These are phyloP conservation scores for Boletus sensibilis DNA, from an alignment of 768 basidiomycete genomes.

Conservation along the genomic window DNA sequence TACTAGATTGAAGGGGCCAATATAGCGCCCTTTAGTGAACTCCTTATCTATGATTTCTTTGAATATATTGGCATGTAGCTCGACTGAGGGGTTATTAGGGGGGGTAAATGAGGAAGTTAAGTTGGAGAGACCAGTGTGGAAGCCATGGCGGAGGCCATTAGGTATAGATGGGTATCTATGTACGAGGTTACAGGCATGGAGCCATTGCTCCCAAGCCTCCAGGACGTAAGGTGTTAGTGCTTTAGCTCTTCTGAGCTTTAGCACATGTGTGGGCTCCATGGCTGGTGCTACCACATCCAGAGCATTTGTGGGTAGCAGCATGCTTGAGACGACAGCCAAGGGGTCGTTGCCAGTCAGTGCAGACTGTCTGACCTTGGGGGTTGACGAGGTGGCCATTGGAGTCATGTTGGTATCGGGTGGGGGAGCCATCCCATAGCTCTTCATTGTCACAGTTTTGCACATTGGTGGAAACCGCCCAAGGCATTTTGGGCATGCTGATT, in stretches of 20 bases:
- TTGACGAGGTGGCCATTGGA: background rate
- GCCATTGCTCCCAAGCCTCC: background rate
- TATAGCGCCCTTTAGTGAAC: background rate
- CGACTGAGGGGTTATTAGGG: background rate
- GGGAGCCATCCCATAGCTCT: background rate
- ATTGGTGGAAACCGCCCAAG: background rate
- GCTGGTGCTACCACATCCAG: accelerated
- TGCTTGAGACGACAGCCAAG: background rate
- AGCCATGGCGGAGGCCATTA: background rate
- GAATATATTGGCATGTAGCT: background rate
- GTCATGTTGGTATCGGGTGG: background rate
- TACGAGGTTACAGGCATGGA: background rate
- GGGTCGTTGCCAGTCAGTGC: background rate
- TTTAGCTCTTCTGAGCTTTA: background rate
- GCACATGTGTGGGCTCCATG: background rate
- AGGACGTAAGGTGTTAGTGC: background rate
- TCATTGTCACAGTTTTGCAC: background rate
- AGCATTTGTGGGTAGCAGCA: background rate
- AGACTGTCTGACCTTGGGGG: background rate
- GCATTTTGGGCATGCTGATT: background rate
- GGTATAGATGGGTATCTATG: background rate
- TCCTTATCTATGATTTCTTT: background rate
- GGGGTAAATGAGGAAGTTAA: background rate
- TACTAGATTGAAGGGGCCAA: background rate
- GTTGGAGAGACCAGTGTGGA: background rate